phyloP scores from a whole-genome alignment of 208 protist species.

The Trypanosoma conorhini region DNA sequence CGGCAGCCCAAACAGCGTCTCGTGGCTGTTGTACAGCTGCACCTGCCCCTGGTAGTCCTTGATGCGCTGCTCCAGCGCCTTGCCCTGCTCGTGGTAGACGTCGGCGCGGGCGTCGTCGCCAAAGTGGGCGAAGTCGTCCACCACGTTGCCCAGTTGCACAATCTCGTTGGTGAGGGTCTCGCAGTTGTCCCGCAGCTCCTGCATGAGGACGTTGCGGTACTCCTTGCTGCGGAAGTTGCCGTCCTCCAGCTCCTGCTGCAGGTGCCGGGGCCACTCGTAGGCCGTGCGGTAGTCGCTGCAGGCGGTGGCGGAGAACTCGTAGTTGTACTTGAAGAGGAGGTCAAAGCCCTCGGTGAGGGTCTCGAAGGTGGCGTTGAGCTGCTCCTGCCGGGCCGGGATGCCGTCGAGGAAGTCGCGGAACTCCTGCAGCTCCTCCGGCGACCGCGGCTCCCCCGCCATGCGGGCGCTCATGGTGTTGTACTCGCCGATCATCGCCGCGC shows the following conservation, averaged over 20 bases:
- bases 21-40: slow-evolving; percentile 86
- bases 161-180: slow-evolving; percentile 85
- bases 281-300: slow-evolving; percentile 87
- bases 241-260: slow-evolving; percentile 90
- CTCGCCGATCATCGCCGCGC: slow-evolving; percentile 49
- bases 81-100: slow-evolving; percentile 88
- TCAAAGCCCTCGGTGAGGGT: slow-evolving; percentile 79
- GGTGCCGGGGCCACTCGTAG: slow-evolving; percentile 90
- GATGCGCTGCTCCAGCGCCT: slow-evolving; percentile 72
- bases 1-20: slow-evolving; percentile 87
- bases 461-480: slow-evolving; percentile 79
- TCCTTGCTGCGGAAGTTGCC: slow-evolving; percentile 91
- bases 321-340: slow-evolving; percentile 82
- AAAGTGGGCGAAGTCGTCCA: slow-evolving; percentile 87
- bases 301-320: slow-evolving; percentile 69
- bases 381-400: slow-evolving; percentile 67
- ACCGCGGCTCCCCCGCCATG: slow-evolving; percentile 76
- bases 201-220: slow-evolving; percentile 89
- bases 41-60: slow-evolving; percentile 66
- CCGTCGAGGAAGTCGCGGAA: slow-evolving; percentile 78
- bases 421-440: slow-evolving; percentile 91
- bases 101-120: slow-evolving; percentile 86
- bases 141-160: slow-evolving; percentile 71
- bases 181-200: slow-evolving; percentile 87
- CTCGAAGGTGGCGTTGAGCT: slow-evolving; percentile 70